phyloP scores from a whole-genome alignment of 2,329 filamentous ascomycete species.

The Claviceps sp. region DNA sequence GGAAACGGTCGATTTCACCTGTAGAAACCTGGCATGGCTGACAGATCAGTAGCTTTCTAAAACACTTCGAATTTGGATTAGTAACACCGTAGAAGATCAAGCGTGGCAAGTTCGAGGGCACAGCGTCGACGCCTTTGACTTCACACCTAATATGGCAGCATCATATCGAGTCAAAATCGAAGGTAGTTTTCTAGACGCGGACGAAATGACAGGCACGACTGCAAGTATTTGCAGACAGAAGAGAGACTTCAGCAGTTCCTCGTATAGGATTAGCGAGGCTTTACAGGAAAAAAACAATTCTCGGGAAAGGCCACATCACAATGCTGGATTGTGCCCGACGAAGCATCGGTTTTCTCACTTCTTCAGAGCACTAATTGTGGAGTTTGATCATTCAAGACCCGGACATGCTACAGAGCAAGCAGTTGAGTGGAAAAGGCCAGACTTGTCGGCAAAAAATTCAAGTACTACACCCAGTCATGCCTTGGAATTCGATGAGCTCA shows the following conservation, averaged over 20 bases:
- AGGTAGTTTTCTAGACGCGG: conserved; percentile 65
- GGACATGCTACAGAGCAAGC: conserved; percentile 40
- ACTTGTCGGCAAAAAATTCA: conserved; percentile 35
- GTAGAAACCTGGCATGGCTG: conserved; percentile 2
- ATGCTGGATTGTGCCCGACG: conserved; percentile 11
- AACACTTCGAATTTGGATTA: conserved; percentile 86
- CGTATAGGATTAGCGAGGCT: not conserved
- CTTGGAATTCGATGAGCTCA: conserved; percentile 77
- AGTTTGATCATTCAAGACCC: conserved; percentile 52
- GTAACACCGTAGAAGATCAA: conserved; percentile 88
- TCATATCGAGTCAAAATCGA: conserved; percentile 88
- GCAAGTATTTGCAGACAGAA: not conserved
- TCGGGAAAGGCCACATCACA: conserved; percentile 28
- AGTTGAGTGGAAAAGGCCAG: conserved; percentile 83
- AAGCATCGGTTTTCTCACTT: conserved; percentile 59
- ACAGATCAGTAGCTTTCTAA: conserved; percentile 47
- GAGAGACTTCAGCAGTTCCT: not conserved
- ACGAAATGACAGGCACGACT: conserved; percentile 20
- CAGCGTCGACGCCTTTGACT: conserved; percentile 67
- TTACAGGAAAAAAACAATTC: conserved; percentile 26
- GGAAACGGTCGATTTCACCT: not conserved
- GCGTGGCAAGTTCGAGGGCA: conserved; percentile 68
- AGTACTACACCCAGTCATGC: conserved; percentile 33
- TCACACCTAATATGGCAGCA: conserved; percentile 61
- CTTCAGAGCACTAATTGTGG: conserved; percentile 66